A percentile compares a stretch with the other conserved stretches of the same genome.
Evolutionary conservation across 176 grass and related monocot genomes (phyloP).

Genomic region (Bonia amplexicaulis): DNA sequence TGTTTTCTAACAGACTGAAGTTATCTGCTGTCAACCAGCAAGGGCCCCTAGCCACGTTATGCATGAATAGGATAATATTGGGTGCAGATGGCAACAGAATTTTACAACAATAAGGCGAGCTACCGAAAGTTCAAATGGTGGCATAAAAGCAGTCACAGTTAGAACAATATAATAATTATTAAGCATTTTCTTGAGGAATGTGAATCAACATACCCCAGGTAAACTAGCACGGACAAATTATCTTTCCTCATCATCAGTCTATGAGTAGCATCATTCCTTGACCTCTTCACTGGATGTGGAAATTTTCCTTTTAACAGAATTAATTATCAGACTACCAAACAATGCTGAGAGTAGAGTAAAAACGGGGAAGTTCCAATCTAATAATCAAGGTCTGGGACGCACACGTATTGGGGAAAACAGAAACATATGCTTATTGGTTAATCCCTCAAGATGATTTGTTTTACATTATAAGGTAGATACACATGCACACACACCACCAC

Average conservation of each 20-base stretch:
- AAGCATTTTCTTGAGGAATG: not conserved
- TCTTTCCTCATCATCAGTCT: slow-evolving; percentile 68
- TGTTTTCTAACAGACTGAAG: not conserved
- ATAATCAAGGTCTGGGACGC: not conserved
- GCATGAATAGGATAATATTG: not conserved
- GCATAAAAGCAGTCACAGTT: not conserved
- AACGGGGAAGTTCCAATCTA: not conserved
- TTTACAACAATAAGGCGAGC: not conserved
- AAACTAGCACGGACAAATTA: slow-evolving; percentile 25
- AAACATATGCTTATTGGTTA: not conserved
- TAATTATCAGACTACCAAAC: slow-evolving; percentile 28
- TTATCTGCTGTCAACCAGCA: not conserved
- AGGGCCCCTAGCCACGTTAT: not conserved
- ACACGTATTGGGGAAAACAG: not conserved
- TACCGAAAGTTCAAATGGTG: not conserved
- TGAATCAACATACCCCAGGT: slow-evolving; percentile 33
- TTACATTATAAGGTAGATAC: too few species aligned
- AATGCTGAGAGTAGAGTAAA: not conserved
- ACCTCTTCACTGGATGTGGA: slow-evolving; percentile 40
- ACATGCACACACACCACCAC: too few species aligned
- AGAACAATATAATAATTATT: not conserved
- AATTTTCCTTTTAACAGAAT: slow-evolving; percentile 45
- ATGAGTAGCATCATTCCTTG: slow-evolving; percentile 37
- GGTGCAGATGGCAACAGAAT: slow-evolving; percentile 4
- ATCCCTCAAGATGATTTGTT: not conserved